phyloP scores from a whole-genome alignment of 2,329 filamentous ascomycete species.

The Cordyceps militaris region DNA sequence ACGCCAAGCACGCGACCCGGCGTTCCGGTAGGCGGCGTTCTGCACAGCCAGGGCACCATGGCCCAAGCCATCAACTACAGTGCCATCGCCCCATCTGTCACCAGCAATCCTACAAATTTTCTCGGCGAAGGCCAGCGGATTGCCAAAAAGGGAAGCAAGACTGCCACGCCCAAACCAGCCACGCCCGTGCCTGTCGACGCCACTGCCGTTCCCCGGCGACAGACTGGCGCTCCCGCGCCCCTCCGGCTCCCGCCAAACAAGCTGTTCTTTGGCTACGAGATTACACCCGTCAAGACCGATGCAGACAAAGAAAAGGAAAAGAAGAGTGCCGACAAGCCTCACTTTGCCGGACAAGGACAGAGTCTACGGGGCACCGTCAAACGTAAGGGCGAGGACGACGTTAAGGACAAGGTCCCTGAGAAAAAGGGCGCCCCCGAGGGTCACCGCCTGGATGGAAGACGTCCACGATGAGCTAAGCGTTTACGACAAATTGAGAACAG shows the following conservation, averaged over 20 bases:
- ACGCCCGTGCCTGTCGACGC: slow-evolving; percentile 53
- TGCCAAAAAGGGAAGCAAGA: slow-evolving; percentile 74
- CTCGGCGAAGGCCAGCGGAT: slow-evolving; percentile 72
- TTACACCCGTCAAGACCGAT: slow-evolving; percentile 79
- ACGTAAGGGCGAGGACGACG: slow-evolving; percentile 55
- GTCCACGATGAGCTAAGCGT: slow-evolving; percentile 19
- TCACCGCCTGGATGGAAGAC: slow-evolving; percentile 37
- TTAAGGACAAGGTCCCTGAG: slow-evolving; percentile 39
- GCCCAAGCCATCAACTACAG: slow-evolving; percentile 96
- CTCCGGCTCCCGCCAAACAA: slow-evolving; percentile 80
- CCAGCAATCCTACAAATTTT: slow-evolving; percentile 71
- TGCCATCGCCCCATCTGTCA: slow-evolving; percentile 73
- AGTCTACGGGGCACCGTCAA: slow-evolving; percentile 64
- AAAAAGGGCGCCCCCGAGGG: slow-evolving; percentile 41
- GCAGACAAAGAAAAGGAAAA: slow-evolving; percentile 62
- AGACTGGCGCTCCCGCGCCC: slow-evolving; percentile 76
- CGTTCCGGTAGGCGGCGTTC: slow-evolving; percentile 61
- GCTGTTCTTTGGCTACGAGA: slow-evolving; percentile 92
- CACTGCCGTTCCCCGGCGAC: slow-evolving; percentile 29
- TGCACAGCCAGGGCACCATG: slow-evolving; percentile 89
- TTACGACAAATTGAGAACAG: neutral
- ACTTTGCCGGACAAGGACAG: slow-evolving; percentile 79
- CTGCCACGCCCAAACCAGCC: slow-evolving; percentile 54
- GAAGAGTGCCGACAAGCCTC: slow-evolving; percentile 57
- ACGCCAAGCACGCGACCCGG: slow-evolving; percentile 66